Conservation (phyloP, 108 stramenopile species). For the Asterionellopsis glacialis region DNA sequence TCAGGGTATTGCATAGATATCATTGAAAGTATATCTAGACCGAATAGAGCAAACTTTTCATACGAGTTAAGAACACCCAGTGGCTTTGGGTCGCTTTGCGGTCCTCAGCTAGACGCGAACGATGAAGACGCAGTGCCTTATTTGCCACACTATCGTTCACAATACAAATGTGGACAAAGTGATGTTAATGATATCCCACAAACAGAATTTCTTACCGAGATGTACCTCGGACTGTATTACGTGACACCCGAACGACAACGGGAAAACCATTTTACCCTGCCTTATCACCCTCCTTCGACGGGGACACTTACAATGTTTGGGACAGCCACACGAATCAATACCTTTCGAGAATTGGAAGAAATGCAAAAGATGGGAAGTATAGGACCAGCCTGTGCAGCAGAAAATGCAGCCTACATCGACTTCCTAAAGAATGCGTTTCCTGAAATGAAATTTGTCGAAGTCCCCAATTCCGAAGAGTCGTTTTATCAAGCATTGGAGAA, state of each 20-base stretch:
- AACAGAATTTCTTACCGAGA: slow-evolving; percentile 16
- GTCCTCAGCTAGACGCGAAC: not conserved
- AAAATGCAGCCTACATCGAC: slow-evolving; percentile 6
- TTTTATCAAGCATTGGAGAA: slow-evolving; percentile 9
- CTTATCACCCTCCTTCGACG: slow-evolving; percentile 17
- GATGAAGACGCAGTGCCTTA: not conserved
- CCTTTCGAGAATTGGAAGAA: slow-evolving; percentile 12
- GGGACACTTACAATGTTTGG: slow-evolving; percentile 27
- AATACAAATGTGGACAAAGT: slow-evolving; percentile 24
- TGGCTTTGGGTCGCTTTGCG: slow-evolving; percentile 21
- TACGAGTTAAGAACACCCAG: slow-evolving; percentile 21
- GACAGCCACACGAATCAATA: slow-evolving; percentile 11
- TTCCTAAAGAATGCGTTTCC: slow-evolving; percentile 16
- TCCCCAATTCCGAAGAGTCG: slow-evolving; percentile 8
- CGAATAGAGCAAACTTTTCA: slow-evolving; percentile 19
- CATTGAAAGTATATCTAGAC: slow-evolving; percentile 5
- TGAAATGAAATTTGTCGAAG: slow-evolving; percentile 8
- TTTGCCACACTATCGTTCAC: slow-evolving; percentile 7
- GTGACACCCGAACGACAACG: slow-evolving; percentile 19
- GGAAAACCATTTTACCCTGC: slow-evolving; percentile 18
- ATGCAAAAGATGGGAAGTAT: slow-evolving; percentile 5
- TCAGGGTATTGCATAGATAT: slow-evolving; percentile 20
- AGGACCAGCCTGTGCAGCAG: slow-evolving; percentile 9
- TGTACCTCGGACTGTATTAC: slow-evolving; percentile 28
- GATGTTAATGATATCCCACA: slow-evolving; percentile 24